Percentiles rank a stretch among this genome's conserved stretches.
These are phyloP conservation scores for Colletotrichum kahawae DNA, from an alignment of 2,329 filamentous ascomycete genomes.

Conservation along the genomic window DNA sequence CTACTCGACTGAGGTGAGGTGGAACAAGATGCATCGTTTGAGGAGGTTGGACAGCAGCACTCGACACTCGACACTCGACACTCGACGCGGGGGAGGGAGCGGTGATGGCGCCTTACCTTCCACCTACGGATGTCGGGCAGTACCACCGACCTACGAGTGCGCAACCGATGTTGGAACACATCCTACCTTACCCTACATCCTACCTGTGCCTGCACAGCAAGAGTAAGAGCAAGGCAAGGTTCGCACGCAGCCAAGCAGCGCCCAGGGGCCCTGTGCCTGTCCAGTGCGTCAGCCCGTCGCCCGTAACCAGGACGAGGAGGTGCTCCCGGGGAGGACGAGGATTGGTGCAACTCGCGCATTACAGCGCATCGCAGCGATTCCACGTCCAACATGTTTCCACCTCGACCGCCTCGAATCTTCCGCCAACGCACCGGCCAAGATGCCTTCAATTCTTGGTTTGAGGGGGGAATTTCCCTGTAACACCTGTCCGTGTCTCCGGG, in stretches of 20 bases:
- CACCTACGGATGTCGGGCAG: background rate
- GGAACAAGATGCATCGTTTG: background rate
- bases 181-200: too few relatives aligned
- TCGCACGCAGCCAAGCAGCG: background rate
- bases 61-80: background rate
- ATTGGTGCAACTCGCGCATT: background rate
- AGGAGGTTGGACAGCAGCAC: background rate
- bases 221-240: background rate
- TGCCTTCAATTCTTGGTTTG: background rate
- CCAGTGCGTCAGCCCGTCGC: background rate
- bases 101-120: background rate
- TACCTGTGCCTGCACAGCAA: background rate
- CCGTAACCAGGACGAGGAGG: background rate
- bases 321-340: background rate
- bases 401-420: conserved; percentile 1
- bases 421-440: conserved; percentile 1
- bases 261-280: background rate
- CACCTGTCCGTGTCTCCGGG: background rate
- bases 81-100: background rate
- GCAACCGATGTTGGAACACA: background rate
- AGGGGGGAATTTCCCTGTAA: background rate
- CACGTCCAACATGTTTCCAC: conserved; percentile 9
- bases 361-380: conserved; percentile 10
- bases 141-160: background rate
- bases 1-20: background rate